Evolutionary conservation across 1,139 yeast species (phyloP), one percentile per base, ranked within the genome.

Genomic region (Geotrichum europaeum): DNA sequence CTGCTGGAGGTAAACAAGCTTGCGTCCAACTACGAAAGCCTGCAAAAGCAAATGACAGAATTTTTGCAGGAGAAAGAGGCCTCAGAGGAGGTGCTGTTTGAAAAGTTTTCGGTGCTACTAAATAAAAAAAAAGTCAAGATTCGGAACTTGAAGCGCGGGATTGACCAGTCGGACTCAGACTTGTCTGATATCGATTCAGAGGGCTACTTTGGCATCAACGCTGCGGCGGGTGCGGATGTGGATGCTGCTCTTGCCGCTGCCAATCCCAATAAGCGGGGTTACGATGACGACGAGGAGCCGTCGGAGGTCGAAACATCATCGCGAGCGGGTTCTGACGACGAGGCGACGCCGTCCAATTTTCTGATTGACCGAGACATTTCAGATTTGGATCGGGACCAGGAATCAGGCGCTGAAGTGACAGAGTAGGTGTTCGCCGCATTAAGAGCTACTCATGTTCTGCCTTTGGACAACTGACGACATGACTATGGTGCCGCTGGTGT

Each of bases 51-150:
- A 52, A 5, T 60, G 32, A 55, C 49, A 12, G 66, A 68, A 12
- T 62, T 68, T 60, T 56, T 63, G 1, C 55, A 55, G 10, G 63
- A 64, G 22, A 66, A 68, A 4, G 56, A 65, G 32, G 54, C 56
- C 4, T 63, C 64, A 2, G 67, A 70, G 43, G 66, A 66, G 1
- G 64, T 63, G 1, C 57, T 72, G 53, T 57, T 70, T 1, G 56
- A 60, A 9, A 61, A 64, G 59, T 72, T 70, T 34, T 64, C 73
- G 0, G 65, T 63, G 15, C 56, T 74, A 10, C 40, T 74, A 20
- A 72, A 73, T 49, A 67, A 68, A 12, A 66, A 73, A 56, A 71
- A 71, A 53, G 60, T 53, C 1, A 66, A 67, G 53, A 65, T 69
- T 51, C 47, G 56, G n/a, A 60, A 61, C 25, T 54, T 68, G 1